Base-by-base conservation (phyloP, 1,139 yeast genomes). In the Lodderomyces theae region DNA sequence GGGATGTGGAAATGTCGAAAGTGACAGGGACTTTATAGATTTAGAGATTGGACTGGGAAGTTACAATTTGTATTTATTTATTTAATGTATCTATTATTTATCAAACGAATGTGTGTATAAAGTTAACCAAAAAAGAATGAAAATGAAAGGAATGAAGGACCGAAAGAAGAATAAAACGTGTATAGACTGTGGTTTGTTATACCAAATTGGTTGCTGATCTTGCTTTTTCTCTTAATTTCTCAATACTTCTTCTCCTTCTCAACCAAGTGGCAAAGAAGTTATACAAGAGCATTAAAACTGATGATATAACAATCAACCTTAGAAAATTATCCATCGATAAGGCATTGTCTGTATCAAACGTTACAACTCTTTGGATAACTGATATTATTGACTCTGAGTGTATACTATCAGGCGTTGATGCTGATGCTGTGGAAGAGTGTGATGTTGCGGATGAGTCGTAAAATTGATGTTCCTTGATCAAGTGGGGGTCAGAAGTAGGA, bases 1-100 rank as follows among this genome's bases (percentile, higher is more conserved):
- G 77, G 77, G 77, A 72, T 45, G 45, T 72, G 36, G 77, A 72
- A 48, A 49, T 69, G 49, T 49, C 56, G 46, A 65, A 57, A 44
- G 44, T 61, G 13, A 42, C 45, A 5, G 39, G 18, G 7, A 28
- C 31, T 28, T 28, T 28, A 15, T 28, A 45, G 29, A 21, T 21
- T 7, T 7, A 21, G 23, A 9, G 23, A n/a, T n/a, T n/a, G n/a
- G n/a, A n/a, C n/a, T n/a, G n/a, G n/a, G n/a, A n/a, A n/a, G n/a
- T n/a, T n/a, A n/a, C n/a, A n/a, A n/a, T n/a, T n/a, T n/a, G n/a
- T n/a, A n/a, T n/a, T n/a, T n/a, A n/a, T n/a, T n/a, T n/a, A n/a
- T n/a, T n/a, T n/a, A n/a, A n/a, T n/a, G n/a, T n/a, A n/a, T n/a
- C n/a, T n/a, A n/a, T n/a, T n/a, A n/a, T n/a, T n/a, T n/a, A n/a